Conservation (phyloP, 495 filamentous ascomycete species). For the Penicillium alfredii region DNA sequence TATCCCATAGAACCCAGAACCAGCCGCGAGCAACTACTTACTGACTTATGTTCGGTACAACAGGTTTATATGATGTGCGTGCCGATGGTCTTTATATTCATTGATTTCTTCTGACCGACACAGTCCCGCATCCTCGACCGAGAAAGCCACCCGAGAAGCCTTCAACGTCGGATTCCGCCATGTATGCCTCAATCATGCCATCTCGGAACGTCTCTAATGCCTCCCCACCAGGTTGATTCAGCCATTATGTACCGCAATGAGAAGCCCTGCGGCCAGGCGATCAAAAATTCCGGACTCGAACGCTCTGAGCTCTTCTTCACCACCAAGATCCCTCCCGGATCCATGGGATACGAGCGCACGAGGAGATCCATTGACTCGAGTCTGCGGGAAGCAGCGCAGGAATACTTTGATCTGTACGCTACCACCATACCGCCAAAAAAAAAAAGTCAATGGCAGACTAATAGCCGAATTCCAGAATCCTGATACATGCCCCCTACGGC, state of each 20-base stretch:
- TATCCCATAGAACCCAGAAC: background rate
- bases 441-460: too few relatives aligned
- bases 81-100: background rate
- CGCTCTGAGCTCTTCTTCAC: constrained; percentile 50
- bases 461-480: too few relatives aligned
- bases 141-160: constrained; percentile 54
- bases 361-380: constrained; percentile 29
- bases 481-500: constrained; percentile 52
- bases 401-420: constrained; percentile 63
- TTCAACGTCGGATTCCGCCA: constrained; percentile 63
- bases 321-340: constrained; percentile 48
- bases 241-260: constrained; percentile 54
- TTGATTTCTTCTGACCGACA: constrained; percentile 6
- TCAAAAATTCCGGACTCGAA: constrained; percentile 36
- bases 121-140: constrained; percentile 47
- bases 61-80: constrained; percentile 71
- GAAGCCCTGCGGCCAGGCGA: constrained; percentile 43
- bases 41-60: background rate
- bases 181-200: constrained; percentile 17
- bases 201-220: background rate
- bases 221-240: constrained; percentile 47
- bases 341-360: constrained; percentile 46
- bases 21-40: background rate
- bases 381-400: constrained; percentile 29
- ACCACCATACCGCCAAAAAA: too few relatives aligned